Base-by-base conservation (phyloP, 805 yeast genomes). In the Lipomyces anomalus region DNA sequence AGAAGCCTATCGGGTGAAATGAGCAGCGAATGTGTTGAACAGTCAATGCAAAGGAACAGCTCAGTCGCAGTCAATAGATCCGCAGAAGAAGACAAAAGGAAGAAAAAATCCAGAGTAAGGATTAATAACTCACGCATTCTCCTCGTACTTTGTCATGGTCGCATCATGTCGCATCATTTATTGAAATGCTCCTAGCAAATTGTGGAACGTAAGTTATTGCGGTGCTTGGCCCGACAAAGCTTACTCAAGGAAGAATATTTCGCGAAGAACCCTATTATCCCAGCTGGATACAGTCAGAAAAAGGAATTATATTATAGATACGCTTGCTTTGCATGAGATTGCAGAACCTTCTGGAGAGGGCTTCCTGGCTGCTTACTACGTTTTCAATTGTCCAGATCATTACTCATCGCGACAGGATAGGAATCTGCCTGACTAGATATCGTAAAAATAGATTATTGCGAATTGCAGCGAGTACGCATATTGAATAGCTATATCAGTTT, bases 211-310 rank as follows among this genome's bases (percentile, higher is more conserved):
- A 13, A 16, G 16, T 32, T 42, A 35, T 13, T n/a, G 42, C 9
- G 43, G 47, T 3, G 33, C 43, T 13, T 42, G 47, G 22, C 39
- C 39, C 24, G n/a, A n/a, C n/a, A n/a, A n/a, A n/a, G n/a, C n/a
- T n/a, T n/a, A n/a, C n/a, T n/a, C n/a, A n/a, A n/a, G n/a, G 47
- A 43, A 22, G 34, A 43, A 7, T 43, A 30, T 28, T 36, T 30
- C 21, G 35, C 43, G 7, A 43, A 43, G 11, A 39, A 38, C 21
- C 47, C 47, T 20, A 32, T 38, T n/a, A 18, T 39, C 11, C 38
- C 43, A 11, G 43, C 37, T 23, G 38, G 33, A 23, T 43, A 33
- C 24, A 21, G 18, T 16, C n/a, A 17, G 6, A 43, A 43, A 24
- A 28, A 33, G 11, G 38, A 43, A 21, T 17, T 16, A 1, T 43